Evolutionary conservation across 2,329 filamentous ascomycete species (phyloP), one percentile per base, ranked within the genome.

Genomic region (Plectosphaerella cucumerina): DNA sequence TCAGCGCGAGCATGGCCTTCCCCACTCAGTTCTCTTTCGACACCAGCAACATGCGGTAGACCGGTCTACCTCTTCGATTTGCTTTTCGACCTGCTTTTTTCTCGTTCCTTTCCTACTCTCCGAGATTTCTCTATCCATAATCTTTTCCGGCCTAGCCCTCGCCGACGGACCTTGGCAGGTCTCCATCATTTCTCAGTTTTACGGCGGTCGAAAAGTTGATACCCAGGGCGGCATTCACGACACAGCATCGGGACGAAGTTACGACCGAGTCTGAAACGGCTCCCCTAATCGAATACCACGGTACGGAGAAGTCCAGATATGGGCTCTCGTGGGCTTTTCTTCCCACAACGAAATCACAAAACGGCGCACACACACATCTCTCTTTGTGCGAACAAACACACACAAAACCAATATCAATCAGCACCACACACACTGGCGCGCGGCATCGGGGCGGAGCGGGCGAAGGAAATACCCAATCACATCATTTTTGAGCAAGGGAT

Each of bases 1-100:
- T 97, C 48, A 93, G 89, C 53, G 92, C 92, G 34, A 96, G 90
- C 71, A 96, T 96, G 93, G 89, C 93, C 58, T 96, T 96, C 62
- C 91, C 91, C 11, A 89, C 87, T 2, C 87, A 89, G 50, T 94
- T 92, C 68, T 82, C 84, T 48, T 90, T 90, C 65, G 83, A 86
- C 55, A 82, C 81, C 47, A 75, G 77, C 65, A 81, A 80, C 59
- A 78, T 74, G 66, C 65, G 71, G 56, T 75, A 68, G 35, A 44
- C 39, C 35, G 49, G 42, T 39, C 53, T 45, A 21, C 23, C 14
- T 31, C 22, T 18, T 31, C 26, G 9, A 17, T 11, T n/a, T 39
- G 14, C 22, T 18, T 21, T 26, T 34, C 12, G 42, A 42, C 37
- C 21, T n/a, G 17, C 39, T 21, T 18, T 42, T 42, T 20, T 42